Evolutionary conservation across 75 land plant species (phyloP).

Genomic region (Pinus tabuliformis): DNA sequence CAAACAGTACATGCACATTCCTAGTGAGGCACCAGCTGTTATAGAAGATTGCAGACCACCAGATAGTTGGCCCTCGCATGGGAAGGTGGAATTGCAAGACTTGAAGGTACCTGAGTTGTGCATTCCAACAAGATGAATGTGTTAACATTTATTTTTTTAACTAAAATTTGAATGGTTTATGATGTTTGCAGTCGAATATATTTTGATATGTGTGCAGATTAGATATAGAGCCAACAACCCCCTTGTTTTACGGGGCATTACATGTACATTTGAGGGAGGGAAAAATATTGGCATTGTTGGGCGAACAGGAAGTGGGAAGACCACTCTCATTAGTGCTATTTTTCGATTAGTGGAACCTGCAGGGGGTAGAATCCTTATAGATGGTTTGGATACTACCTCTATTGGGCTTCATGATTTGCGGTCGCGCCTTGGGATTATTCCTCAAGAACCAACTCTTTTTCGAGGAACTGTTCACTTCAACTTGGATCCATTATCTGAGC

Average conservation of each 20-base stretch:
- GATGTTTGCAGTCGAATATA: neutral
- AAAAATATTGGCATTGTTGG: conserved; percentile 47
- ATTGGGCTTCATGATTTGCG: conserved; percentile 50
- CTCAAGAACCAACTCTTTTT: conserved; percentile 54
- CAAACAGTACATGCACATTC: conserved; percentile 42
- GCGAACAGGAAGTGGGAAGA: conserved; percentile 59
- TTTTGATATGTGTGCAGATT: conserved; percentile 32
- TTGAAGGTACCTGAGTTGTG: conserved; percentile 25
- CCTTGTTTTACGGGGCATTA: conserved; percentile 62
- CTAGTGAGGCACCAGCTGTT: conserved; percentile 31
- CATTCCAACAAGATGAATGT: neutral
- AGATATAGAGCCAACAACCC: conserved; percentile 55
- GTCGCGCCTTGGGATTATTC: conserved; percentile 48
- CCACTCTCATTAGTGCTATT: conserved; percentile 53
- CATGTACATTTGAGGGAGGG: conserved; percentile 66
- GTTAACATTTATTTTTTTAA: too few species aligned
- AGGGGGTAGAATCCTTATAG: conserved; percentile 40
- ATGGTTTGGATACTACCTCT: conserved; percentile 33
- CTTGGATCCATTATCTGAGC: conserved; percentile 33
- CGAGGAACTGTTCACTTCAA: conserved; percentile 45
- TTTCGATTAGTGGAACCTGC: conserved; percentile 56
- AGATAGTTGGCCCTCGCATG: conserved; percentile 34
- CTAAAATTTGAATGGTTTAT: neutral
- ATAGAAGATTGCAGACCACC: conserved; percentile 29
- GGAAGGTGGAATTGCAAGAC: conserved; percentile 38